Percentiles rank a stretch among this genome's conserved stretches.
phyloP scores from a whole-genome alignment of 2,329 filamentous ascomycete species.

The Ascocoryne sarcoides region DNA sequence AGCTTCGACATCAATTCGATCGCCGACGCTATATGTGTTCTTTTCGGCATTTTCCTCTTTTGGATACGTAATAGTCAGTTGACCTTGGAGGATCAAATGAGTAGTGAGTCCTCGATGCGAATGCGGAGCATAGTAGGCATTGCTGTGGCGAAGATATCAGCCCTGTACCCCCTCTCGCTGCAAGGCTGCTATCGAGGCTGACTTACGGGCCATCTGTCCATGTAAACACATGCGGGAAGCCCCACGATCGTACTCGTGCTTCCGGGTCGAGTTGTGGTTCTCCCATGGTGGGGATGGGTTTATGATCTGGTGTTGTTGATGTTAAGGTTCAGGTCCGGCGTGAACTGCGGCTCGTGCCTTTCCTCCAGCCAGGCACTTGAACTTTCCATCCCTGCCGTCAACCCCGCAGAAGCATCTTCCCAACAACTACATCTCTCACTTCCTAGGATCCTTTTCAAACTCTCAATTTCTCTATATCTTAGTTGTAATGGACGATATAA shows the following conservation, averaged over 20 bases:
- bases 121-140: slow-evolving; percentile 61
- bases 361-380: background rate
- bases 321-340: background rate
- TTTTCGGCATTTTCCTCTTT: slow-evolving; percentile 45
- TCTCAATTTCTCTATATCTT: no score
- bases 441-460: no score
- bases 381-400: background rate
- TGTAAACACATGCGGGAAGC: slow-evolving; percentile 60
- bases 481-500: no score
- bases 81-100: slow-evolving; percentile 57
- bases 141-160: slow-evolving; percentile 35
- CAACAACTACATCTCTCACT: no score
- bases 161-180: slow-evolving; percentile 3
- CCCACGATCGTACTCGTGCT: slow-evolving; percentile 57
- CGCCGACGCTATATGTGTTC: slow-evolving; percentile 50
- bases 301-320: background rate
- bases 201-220: slow-evolving; percentile 64
- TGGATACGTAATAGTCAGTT: slow-evolving; percentile 59
- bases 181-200: slow-evolving; percentile 5
- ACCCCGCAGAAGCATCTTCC: no score
- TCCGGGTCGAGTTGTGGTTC: slow-evolving; percentile 44
- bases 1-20: slow-evolving; percentile 58
- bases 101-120: slow-evolving; percentile 56
- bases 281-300: slow-evolving; percentile 8
- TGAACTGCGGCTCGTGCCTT: background rate